These are phyloP conservation scores for Penicillium sp. DNA, from an alignment of 2,329 filamentous ascomycete genomes.

Conservation along the genomic window DNA sequence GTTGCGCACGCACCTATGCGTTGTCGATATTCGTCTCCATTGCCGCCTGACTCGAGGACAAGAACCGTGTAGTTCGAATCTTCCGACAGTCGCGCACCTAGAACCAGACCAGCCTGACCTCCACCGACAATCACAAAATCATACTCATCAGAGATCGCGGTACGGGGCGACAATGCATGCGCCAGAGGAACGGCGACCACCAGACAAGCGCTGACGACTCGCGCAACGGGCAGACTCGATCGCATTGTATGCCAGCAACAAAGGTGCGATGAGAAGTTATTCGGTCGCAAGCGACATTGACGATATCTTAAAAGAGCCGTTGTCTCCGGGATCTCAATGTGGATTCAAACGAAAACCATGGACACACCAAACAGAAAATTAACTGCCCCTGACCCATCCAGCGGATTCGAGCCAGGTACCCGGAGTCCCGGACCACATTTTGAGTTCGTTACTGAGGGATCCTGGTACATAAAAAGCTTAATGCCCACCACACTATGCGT, in stretches of 20 bases:
- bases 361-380: neutral
- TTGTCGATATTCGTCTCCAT: conserved; percentile 37
- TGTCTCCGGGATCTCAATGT: neutral
- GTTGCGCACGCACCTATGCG: conserved; percentile 32
- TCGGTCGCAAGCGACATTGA: neutral
- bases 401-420: neutral
- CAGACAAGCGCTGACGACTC: conserved; percentile 10
- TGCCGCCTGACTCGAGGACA: conserved; percentile 35
- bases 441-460: neutral
- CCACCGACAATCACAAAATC: conserved; percentile 54
- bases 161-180: conserved; percentile 28
- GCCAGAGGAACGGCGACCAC: conserved; percentile 21
- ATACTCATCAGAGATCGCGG: conserved; percentile 31
- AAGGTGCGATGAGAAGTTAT: neutral
- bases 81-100: conserved; percentile 48
- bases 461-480: conserved; percentile 8
- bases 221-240: neutral
- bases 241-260: conserved; percentile 3
- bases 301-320: neutral
- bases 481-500: neutral
- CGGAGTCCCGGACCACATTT: neutral
- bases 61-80: conserved; percentile 40
- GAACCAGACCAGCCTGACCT: conserved; percentile 57
- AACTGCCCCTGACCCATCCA: neutral
- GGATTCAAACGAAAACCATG: neutral